These are phyloP conservation scores for Cladosporium oxysporum DNA, from an alignment of 2,329 filamentous ascomycete genomes.

Conservation along the genomic window DNA sequence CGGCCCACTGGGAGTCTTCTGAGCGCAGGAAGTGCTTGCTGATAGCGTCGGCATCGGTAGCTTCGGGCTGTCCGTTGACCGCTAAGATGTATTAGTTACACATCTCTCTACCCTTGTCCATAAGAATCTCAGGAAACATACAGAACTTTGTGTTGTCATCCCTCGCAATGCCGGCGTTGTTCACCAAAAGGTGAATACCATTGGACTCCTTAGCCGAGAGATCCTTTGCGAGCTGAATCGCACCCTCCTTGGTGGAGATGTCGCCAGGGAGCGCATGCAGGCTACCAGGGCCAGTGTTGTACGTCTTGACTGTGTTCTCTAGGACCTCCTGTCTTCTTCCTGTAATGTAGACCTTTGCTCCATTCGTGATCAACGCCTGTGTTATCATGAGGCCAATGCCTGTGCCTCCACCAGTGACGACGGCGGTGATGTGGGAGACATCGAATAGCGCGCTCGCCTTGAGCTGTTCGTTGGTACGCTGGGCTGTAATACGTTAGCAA, in stretches of 20 bases:
- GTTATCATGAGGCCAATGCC: constrained; percentile 45
- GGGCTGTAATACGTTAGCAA: neutral
- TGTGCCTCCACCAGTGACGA: constrained; percentile 50
- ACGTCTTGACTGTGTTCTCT: constrained; percentile 48
- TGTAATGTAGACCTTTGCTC: constrained; percentile 50
- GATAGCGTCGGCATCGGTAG: constrained; percentile 50
- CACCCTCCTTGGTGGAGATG: constrained; percentile 54
- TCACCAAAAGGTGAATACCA: constrained; percentile 57
- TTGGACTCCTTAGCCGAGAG: constrained; percentile 50
- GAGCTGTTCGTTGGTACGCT: constrained; percentile 39
- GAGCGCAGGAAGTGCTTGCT: constrained; percentile 54
- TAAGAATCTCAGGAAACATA: constrained; percentile 5
- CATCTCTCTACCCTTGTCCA: neutral
- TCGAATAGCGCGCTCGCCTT: constrained; percentile 48
- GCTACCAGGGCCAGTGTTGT: constrained; percentile 48
- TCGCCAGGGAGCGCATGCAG: constrained; percentile 46
- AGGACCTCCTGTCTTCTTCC: constrained; percentile 48
- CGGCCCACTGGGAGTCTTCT: constrained; percentile 48
- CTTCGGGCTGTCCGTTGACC: constrained; percentile 51
- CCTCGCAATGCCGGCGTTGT: constrained; percentile 56
- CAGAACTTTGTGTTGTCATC: constrained; percentile 56
- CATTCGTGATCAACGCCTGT: constrained; percentile 39
- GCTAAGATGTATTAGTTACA: constrained; percentile 20
- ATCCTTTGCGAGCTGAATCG: constrained; percentile 44
- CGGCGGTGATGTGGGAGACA: constrained; percentile 47